phyloP scores from a whole-genome alignment of 1,284 basidiomycete genomes.

The Heterobasidion annosum region DNA sequence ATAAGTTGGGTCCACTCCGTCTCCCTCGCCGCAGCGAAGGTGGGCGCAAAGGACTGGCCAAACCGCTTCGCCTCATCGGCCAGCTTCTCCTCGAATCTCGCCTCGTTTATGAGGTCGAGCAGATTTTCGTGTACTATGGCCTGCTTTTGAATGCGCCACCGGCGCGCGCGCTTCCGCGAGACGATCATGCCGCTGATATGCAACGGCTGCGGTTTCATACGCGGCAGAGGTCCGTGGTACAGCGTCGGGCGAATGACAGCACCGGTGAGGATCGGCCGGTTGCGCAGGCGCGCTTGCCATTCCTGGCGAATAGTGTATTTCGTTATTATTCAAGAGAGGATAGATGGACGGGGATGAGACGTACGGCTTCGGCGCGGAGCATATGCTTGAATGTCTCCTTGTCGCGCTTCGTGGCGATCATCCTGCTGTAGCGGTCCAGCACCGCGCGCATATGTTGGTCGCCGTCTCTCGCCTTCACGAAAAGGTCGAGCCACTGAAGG shows the following conservation, averaged over 20 bases:
- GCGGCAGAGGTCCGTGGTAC: conserved; percentile 62
- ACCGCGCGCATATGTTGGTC: conserved; percentile 35
- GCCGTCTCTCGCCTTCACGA: conserved; percentile 42
- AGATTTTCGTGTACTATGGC: conserved; percentile 23
- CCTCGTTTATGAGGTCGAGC: conserved; percentile 44
- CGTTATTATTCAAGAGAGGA: not conserved
- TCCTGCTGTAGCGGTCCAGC: conserved; percentile 43
- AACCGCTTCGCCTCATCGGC: conserved; percentile 9
- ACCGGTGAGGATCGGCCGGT: conserved; percentile 63
- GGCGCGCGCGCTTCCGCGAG: conserved; percentile 39
- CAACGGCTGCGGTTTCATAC: conserved; percentile 64
- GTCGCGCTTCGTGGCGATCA: conserved; percentile 41
- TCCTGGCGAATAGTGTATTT: conserved; percentile 21
- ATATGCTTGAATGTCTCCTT: conserved; percentile 39
- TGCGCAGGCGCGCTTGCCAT: conserved; percentile 41
- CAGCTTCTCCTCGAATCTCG: conserved; percentile 41
- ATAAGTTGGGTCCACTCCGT: conserved; percentile 4
- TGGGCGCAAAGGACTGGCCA: conserved; percentile 12
- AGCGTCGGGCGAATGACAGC: conserved; percentile 51
- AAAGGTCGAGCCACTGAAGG: conserved; percentile 52
- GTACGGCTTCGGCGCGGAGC: conserved; percentile 41
- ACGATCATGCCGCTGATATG: conserved; percentile 63
- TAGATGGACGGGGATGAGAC: conserved; percentile 9
- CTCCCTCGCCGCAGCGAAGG: conserved; percentile 9
- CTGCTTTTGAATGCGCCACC: not conserved